Percentiles rank a stretch among this genome's conserved stretches.
Evolutionary conservation across 306 rosid species (phyloP).

Genomic region (Echinosophora koreensis): DNA sequence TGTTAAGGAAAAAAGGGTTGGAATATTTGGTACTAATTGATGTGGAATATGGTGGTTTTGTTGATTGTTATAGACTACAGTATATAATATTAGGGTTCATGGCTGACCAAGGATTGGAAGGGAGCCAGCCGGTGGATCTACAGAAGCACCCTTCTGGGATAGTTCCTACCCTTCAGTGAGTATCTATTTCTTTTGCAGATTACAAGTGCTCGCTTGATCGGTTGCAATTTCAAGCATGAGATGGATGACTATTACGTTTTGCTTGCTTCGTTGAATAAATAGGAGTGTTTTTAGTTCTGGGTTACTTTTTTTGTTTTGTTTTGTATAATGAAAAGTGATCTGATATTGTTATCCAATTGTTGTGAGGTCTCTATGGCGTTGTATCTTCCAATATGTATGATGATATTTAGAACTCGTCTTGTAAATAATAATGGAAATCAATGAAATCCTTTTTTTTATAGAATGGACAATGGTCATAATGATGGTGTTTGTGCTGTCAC

Average conservation of each 20-base stretch:
- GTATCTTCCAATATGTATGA: neutral
- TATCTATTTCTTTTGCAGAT: constrained; percentile 22
- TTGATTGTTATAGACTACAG: constrained; percentile 1
- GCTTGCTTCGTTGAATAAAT: constrained; percentile 6
- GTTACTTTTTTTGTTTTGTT: neutral
- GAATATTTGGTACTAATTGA: neutral
- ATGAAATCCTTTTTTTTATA: neutral
- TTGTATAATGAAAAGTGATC: neutral
- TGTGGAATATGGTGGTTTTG: constrained; percentile 6
- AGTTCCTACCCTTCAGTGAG: constrained; percentile 97
- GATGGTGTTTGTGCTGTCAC: neutral
- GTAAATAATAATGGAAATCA: neutral
- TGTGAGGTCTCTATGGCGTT: neutral
- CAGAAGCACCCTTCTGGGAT: constrained; percentile 94
- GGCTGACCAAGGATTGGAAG: constrained; percentile 91
- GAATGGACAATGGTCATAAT: no score
- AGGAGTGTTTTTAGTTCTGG: neutral
- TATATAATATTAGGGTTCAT: constrained; percentile 50
- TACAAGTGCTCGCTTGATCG: neutral
- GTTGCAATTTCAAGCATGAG: constrained; percentile 11
- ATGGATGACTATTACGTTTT: neutral
- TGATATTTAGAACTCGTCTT: constrained; percentile 5
- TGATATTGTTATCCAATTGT: constrained; percentile 5
- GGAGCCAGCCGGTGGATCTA: constrained; percentile 85
- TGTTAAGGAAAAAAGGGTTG: neutral